Conservation (phyloP, 2,329 filamentous ascomycete species). For the Monilinia aucupariae region DNA sequence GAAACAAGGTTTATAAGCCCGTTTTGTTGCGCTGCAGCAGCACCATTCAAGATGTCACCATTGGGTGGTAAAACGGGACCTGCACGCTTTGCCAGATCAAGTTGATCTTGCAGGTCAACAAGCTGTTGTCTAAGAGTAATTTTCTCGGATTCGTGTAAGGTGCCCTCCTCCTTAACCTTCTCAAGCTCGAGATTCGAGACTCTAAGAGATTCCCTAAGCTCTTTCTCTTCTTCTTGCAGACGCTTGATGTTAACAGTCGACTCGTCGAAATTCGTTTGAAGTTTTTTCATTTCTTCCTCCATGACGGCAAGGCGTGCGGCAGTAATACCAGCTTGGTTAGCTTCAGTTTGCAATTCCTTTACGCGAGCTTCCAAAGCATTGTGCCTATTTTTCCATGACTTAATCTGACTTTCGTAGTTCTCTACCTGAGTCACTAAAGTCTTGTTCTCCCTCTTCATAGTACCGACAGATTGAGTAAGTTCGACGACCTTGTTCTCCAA, state of each 20-base stretch:
- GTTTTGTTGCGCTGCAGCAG: conserved; percentile 49
- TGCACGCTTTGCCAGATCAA: conserved; percentile 74
- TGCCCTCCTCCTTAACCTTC: conserved; percentile 66
- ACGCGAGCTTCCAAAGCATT: conserved; percentile 83
- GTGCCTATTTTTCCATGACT: conserved; percentile 90
- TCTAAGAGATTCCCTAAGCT: conserved; percentile 75
- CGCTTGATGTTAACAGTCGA: conserved; percentile 86
- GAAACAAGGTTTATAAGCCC: conserved; percentile 95
- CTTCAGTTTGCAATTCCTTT: conserved; percentile 92
- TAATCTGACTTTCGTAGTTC: conserved; percentile 93
- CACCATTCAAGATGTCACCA: conserved; percentile 62
- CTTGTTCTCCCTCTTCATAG: conserved; percentile 94
- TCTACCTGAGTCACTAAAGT: conserved; percentile 79
- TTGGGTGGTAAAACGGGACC: conserved; percentile 60
- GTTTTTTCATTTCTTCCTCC: conserved; percentile 91
- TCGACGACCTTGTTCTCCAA: conserved; percentile 99
- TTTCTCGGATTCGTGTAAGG: conserved; percentile 79
- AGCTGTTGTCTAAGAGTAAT: conserved; percentile 80
- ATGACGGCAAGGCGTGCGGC: conserved; percentile 84
- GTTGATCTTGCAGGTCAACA: conserved; percentile 82
- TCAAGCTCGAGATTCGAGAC: conserved; percentile 77
- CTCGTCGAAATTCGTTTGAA: conserved; percentile 85
- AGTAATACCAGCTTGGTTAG: conserved; percentile 94
- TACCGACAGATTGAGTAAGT: conserved; percentile 86
- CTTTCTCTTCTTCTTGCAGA: conserved; percentile 88